phyloP scores from a whole-genome alignment of 2,329 filamentous ascomycete species.

The Myriangium duriaei region DNA sequence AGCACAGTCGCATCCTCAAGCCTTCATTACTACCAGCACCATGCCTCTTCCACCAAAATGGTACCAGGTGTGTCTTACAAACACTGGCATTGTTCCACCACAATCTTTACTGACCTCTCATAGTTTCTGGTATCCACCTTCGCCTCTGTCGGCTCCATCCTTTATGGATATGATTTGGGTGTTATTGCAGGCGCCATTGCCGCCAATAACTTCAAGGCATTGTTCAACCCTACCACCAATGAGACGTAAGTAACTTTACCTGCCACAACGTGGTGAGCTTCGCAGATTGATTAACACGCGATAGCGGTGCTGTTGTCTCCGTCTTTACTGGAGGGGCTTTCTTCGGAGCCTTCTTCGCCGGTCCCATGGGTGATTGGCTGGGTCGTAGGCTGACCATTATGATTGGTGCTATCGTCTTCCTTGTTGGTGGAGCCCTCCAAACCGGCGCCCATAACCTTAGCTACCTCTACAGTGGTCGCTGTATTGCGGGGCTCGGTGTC shows the following conservation, averaged over 20 bases:
- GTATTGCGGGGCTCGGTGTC: constrained; percentile 54
- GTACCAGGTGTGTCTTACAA: constrained; percentile 36
- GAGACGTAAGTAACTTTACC: constrained; percentile 21
- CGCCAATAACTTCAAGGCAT: constrained; percentile 28
- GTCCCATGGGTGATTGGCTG: constrained; percentile 48
- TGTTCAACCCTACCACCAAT: constrained; percentile 28
- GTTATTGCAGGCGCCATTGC: constrained; percentile 47
- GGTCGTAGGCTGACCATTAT: constrained; percentile 62
- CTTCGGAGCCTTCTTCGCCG: constrained; percentile 53
- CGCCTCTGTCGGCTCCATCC: constrained; percentile 45
- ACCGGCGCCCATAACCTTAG: constrained; percentile 47
- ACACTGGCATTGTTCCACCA: not conserved
- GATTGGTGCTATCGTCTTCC: constrained; percentile 57
- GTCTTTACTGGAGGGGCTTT: constrained; percentile 68
- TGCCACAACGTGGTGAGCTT: not conserved
- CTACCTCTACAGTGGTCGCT: constrained; percentile 59
- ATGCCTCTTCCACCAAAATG: constrained; percentile 46
- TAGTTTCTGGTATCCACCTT: constrained; percentile 48
- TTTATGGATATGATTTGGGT: constrained; percentile 49
- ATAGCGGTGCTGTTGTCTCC: constrained; percentile 59
- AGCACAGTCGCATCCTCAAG: no score
- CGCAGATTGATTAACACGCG: no score
- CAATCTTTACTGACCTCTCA: constrained; percentile 12
- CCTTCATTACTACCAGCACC: no score
- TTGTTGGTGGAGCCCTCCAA: constrained; percentile 59